These are phyloP conservation scores for Epichloe elymi DNA, from an alignment of 2,329 filamentous ascomycete genomes.

Conservation along the genomic window DNA sequence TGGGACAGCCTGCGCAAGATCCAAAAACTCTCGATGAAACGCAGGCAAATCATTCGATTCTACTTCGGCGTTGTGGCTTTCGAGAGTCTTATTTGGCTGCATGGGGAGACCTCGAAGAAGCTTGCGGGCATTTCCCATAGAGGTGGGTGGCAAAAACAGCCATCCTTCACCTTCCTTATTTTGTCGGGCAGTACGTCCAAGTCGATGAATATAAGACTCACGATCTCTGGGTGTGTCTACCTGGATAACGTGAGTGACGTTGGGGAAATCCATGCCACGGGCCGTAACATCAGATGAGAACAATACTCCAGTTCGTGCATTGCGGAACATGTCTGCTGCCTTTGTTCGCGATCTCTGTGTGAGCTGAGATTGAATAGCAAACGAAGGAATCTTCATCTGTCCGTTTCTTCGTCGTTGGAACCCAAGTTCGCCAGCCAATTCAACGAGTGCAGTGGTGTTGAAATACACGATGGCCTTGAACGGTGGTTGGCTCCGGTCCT, in stretches of 20 bases:
- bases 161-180: constrained; percentile 61
- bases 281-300: constrained; percentile 72
- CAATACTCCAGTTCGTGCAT: constrained; percentile 47
- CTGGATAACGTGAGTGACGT: constrained; percentile 70
- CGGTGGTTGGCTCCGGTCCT: constrained; percentile 33
- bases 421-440: constrained; percentile 44
- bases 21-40: constrained; percentile 29
- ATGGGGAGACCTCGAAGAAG: constrained; percentile 49
- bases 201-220: constrained; percentile 64
- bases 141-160: constrained; percentile 46
- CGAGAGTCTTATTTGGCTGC: constrained; percentile 37
- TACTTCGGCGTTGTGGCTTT: constrained; percentile 35
- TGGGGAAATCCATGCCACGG: constrained; percentile 71
- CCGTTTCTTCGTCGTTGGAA: constrained; percentile 27
- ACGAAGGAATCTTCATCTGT: constrained; percentile 22
- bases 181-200: constrained; percentile 65
- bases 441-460: constrained; percentile 62
- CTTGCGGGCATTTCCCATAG: constrained; percentile 32
- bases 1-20: constrained; percentile 30
- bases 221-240: constrained; percentile 49
- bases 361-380: constrained; percentile 69
- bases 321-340: constrained; percentile 60
- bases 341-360: constrained; percentile 55
- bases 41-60: constrained; percentile 34
- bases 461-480: constrained; percentile 98